Percentiles rank a stretch among this genome's conserved stretches.
Conservation (phyloP, 202 grass and related monocot genomes). For the Dendrocalamus latiflorus region DNA sequence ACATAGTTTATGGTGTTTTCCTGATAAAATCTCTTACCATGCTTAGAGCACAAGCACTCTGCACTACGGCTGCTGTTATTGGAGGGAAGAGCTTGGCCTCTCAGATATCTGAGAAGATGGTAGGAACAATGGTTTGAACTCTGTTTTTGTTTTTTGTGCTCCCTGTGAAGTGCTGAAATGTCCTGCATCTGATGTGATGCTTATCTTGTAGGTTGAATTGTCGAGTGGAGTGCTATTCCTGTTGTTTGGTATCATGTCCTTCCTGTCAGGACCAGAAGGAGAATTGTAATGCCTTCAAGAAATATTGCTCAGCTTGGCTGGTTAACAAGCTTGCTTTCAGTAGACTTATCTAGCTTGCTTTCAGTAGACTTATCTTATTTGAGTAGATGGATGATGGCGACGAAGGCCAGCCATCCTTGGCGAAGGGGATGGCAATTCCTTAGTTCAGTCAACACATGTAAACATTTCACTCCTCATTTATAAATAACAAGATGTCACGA, state of each 20-base stretch:
- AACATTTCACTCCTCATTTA: slow-evolving; percentile 30
- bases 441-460: slow-evolving; percentile 51
- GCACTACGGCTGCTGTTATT: slow-evolving; percentile 90
- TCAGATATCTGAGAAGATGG: slow-evolving; percentile 99
- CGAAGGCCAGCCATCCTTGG: slow-evolving; percentile 26
- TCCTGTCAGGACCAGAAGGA: slow-evolving; percentile 57
- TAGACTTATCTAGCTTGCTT: too few species aligned
- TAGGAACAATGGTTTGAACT: slow-evolving; percentile 21
- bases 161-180: not conserved
- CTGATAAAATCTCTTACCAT: slow-evolving; percentile 12
- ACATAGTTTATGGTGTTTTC: not conserved
- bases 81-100: slow-evolving; percentile 94
- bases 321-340: slow-evolving; percentile 28
- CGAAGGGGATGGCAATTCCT: slow-evolving; percentile 29
- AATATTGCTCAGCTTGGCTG: slow-evolving; percentile 12
- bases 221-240: slow-evolving; percentile 96
- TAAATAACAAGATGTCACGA: slow-evolving; percentile 31
- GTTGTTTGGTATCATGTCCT: slow-evolving; percentile 83
- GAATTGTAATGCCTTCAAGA: slow-evolving; percentile 31
- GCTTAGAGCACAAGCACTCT: slow-evolving; percentile 82
- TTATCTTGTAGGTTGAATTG: slow-evolving; percentile 64
- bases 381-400: slow-evolving; percentile 35
- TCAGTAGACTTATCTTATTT: slow-evolving; percentile 35
- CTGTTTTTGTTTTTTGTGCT: not conserved
- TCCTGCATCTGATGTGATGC: not conserved